phyloP scores from a whole-genome alignment of 108 stramenopile genomes.

The Skeletonema marinoi region DNA sequence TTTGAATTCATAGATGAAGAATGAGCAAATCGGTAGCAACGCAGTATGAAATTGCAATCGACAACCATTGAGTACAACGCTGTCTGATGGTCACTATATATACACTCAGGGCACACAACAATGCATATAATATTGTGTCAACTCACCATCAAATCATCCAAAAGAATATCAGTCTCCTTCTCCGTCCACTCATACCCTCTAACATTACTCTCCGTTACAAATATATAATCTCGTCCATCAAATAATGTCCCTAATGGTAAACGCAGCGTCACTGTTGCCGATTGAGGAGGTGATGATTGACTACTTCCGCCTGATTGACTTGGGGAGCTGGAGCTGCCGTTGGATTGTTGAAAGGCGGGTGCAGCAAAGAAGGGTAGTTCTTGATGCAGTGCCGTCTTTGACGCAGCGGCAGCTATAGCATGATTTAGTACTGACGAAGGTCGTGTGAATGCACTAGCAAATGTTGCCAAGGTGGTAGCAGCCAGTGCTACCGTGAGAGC shows the following conservation, averaged over 20 bases:
- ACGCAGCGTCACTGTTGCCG: constrained; percentile 16
- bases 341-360: background rate
- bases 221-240: constrained; percentile 59
- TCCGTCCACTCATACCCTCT: constrained; percentile 55
- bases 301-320: background rate
- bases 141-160: constrained; percentile 47
- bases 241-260: constrained; percentile 58
- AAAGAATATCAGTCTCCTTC: constrained; percentile 45
- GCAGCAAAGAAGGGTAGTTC: constrained; percentile 10
- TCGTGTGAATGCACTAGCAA: background rate
- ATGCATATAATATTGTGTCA: too few relatives aligned
- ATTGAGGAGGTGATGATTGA: background rate
- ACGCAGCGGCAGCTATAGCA: background rate
- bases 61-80: too few relatives aligned
- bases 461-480: too few relatives aligned
- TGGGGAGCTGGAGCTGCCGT: background rate
- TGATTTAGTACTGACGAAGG: too few relatives aligned
- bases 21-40: too few relatives aligned
- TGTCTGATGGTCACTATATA: too few relatives aligned
- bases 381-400: background rate
- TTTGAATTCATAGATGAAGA: too few relatives aligned
- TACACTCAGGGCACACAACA: too few relatives aligned
- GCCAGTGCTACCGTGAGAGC: too few relatives aligned
- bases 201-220: constrained; percentile 53
- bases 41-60: too few relatives aligned